Conservation (phyloP, 768 basidiomycete species). For the Russula sp. region DNA sequence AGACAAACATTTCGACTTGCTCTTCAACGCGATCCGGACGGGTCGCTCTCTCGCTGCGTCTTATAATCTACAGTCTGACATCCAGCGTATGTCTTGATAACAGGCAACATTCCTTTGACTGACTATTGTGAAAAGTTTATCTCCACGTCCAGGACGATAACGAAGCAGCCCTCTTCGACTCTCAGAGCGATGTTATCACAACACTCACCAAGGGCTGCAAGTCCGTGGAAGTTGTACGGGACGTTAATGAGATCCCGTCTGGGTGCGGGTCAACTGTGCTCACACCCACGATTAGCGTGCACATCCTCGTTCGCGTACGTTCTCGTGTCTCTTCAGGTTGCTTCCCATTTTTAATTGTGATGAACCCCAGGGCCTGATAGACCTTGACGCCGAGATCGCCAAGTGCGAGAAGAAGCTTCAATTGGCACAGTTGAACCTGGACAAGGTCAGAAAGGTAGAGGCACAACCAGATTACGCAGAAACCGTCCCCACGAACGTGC, state of each 20-base stretch:
- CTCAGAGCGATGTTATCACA: constrained; percentile 68
- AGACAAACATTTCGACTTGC: constrained; percentile 79
- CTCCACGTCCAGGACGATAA: constrained; percentile 60
- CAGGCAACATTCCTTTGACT: background rate
- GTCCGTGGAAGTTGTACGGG: constrained; percentile 59
- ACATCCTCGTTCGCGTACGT: constrained; percentile 81
- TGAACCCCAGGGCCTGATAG: constrained; percentile 69
- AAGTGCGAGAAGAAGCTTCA: constrained; percentile 90
- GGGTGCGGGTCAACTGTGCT: constrained; percentile 87
- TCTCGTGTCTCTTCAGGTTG: background rate
- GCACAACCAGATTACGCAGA: constrained; percentile 70
- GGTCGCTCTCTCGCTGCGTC: constrained; percentile 83
- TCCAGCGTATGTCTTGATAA: constrained; percentile 53
- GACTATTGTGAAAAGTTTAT: constrained; percentile 49
- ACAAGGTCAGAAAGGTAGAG: constrained; percentile 71
- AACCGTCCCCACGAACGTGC: constrained; percentile 75
- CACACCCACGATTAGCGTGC: constrained; percentile 64
- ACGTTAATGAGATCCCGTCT: constrained; percentile 63
- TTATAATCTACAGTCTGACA: constrained; percentile 81
- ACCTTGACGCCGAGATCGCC: constrained; percentile 79
- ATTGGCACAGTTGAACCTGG: constrained; percentile 57
- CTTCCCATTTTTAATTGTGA: background rate
- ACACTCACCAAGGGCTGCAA: constrained; percentile 88
- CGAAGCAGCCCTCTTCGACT: constrained; percentile 61
- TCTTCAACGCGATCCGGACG: constrained; percentile 71